These are phyloP conservation scores for Zostera marina DNA, from an alignment of 116 monocot species.

Conservation along the genomic window DNA sequence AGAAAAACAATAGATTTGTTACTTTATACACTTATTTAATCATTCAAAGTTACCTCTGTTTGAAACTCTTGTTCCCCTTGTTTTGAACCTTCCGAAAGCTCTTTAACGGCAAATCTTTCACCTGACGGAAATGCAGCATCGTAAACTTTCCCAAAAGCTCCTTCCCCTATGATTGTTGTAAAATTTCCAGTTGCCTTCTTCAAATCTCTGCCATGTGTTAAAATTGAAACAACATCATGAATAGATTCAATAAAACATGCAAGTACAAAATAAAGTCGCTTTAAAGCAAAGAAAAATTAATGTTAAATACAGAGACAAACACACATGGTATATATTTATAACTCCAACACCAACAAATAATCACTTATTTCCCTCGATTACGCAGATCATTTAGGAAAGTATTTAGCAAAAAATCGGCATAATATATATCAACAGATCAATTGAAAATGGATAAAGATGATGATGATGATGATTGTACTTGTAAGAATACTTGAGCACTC, in stretches of 20 bases:
- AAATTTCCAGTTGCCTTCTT: constrained; percentile 87
- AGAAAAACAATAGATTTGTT: not conserved
- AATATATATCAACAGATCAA: too few species aligned
- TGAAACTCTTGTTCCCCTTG: constrained; percentile 93
- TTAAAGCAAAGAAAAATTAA: not conserved
- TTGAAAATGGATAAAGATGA: too few species aligned
- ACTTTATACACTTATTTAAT: not conserved
- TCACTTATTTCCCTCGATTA: too few species aligned
- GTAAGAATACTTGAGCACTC: constrained; percentile 66
- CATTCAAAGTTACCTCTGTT: constrained; percentile 45
- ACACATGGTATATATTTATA: too few species aligned
- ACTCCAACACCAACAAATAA: too few species aligned
- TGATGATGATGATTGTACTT: constrained; percentile 36
- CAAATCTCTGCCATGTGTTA: constrained; percentile 45
- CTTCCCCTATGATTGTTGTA: constrained; percentile 81
- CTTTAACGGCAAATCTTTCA: constrained; percentile 84
- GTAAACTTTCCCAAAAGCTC: constrained; percentile 93
- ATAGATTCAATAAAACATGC: not conserved
- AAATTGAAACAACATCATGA: not conserved
- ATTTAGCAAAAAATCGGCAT: too few species aligned
- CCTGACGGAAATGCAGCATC: constrained; percentile 80
- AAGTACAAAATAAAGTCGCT: not conserved
- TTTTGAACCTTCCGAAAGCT: constrained; percentile 65
- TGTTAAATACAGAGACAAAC: not conserved
- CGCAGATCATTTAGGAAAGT: too few species aligned